Conservation (phyloP, 2,329 filamentous ascomycete species). For the Fusarium austroafricanum region DNA sequence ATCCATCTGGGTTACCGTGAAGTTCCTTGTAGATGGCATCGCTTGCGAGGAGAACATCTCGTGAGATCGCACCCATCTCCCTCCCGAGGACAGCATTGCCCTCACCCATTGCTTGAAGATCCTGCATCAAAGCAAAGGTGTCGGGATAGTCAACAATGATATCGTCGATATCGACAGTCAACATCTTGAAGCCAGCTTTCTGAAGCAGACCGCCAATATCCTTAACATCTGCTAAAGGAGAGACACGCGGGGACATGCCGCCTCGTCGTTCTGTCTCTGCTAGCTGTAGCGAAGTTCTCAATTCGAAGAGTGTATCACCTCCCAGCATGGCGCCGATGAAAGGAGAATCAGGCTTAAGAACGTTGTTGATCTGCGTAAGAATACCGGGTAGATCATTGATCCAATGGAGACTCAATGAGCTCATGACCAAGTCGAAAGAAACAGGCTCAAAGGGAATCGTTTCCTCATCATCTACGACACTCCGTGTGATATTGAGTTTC, state of each 20-base stretch:
- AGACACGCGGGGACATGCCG: constrained; percentile 92
- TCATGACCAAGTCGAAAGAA: constrained; percentile 90
- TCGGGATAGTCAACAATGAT: constrained; percentile 95
- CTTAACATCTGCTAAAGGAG: constrained; percentile 89
- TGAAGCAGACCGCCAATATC: constrained; percentile 91
- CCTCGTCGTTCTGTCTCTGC: constrained; percentile 90
- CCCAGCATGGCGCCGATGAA: constrained; percentile 98
- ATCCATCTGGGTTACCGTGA: constrained; percentile 83
- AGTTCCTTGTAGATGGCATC: constrained; percentile 90
- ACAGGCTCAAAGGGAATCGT: constrained; percentile 79
- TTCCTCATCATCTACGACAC: constrained; percentile 80
- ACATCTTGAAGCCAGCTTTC: constrained; percentile 90
- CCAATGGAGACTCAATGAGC: constrained; percentile 93
- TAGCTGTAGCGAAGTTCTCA: constrained; percentile 91
- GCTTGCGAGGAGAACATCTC: constrained; percentile 87
- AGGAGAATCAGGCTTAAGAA: constrained; percentile 89
- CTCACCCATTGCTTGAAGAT: constrained; percentile 97
- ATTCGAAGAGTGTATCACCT: constrained; percentile 91
- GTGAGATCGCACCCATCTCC: constrained; percentile 79
- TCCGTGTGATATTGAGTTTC: constrained; percentile 76
- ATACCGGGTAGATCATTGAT: constrained; percentile 94
- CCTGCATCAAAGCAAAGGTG: constrained; percentile 89
- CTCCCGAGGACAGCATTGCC: constrained; percentile 88
- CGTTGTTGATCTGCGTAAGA: constrained; percentile 83
- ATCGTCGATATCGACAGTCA: constrained; percentile 97